Evolutionary conservation across 129 eudicot species (phyloP).

Genomic region (Glebionis coronaria): DNA sequence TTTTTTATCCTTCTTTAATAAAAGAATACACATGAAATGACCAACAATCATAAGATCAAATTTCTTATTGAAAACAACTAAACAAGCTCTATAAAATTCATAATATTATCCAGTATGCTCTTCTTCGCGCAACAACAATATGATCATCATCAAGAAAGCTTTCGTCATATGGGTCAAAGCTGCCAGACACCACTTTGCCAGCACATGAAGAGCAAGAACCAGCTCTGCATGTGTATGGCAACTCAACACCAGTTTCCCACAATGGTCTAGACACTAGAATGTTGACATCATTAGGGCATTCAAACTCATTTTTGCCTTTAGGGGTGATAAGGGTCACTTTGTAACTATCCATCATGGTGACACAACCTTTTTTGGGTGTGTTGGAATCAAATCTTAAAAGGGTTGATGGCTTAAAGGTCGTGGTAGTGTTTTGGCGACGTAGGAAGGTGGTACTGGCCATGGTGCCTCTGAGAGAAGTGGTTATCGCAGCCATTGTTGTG

Average conservation of each 20-base stretch:
- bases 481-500: slow-evolving; percentile 32
- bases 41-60: not conserved
- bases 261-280: slow-evolving; percentile 64
- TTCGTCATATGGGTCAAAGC: slow-evolving; percentile 56
- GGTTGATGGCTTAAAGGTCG: slow-evolving; percentile 20
- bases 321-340: slow-evolving; percentile 75
- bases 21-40: not conserved
- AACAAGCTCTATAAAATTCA: not conserved
- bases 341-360: slow-evolving; percentile 51
- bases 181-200: slow-evolving; percentile 54
- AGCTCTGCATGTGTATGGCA: slow-evolving; percentile 83
- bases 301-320: slow-evolving; percentile 38
- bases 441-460: slow-evolving; percentile 49
- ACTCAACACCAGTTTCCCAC: slow-evolving; percentile 50
- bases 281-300: slow-evolving; percentile 51
- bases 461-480: slow-evolving; percentile 45
- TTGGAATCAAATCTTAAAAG: slow-evolving; percentile 32
- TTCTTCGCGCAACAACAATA: too few species aligned
- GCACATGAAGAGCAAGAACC: slow-evolving; percentile 86
- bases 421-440: slow-evolving; percentile 34
- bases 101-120: slow-evolving; percentile 39
- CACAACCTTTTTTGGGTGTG: slow-evolving; percentile 24
- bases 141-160: slow-evolving; percentile 64
- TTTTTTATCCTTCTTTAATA: too few species aligned
- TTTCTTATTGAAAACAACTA: slow-evolving; percentile 2